phyloP scores from a whole-genome alignment of 148 eudicot genomes.

The Polygonum maritimum region DNA sequence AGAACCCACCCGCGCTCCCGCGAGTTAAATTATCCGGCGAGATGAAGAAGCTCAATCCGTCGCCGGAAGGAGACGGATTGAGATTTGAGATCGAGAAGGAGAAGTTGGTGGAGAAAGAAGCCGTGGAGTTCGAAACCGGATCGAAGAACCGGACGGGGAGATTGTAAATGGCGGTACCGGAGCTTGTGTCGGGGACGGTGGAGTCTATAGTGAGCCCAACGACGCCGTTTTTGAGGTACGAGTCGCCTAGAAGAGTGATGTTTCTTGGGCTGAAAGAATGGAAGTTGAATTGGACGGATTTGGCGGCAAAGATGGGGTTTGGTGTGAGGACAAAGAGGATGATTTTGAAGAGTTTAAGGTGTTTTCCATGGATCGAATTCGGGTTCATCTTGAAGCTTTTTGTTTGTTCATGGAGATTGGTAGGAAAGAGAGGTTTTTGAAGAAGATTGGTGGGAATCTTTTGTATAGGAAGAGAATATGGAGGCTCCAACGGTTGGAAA shows the following conservation, averaged over 20 bases:
- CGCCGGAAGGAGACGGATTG: constrained; percentile 57
- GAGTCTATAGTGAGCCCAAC: constrained; percentile 55
- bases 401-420: constrained; percentile 15
- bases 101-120: constrained; percentile 73
- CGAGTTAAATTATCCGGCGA: constrained; percentile 48
- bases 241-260: constrained; percentile 71
- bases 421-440: not conserved
- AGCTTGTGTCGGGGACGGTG: constrained; percentile 57
- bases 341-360: constrained; percentile 9
- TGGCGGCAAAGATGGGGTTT: constrained; percentile 13
- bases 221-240: constrained; percentile 54
- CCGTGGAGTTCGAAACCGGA: constrained; percentile 33
- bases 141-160: constrained; percentile 51
- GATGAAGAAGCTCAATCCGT: constrained; percentile 70
- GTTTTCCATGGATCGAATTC: constrained; percentile 3
- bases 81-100: constrained; percentile 43
- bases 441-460: constrained; percentile 8
- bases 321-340: constrained; percentile 13
- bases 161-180: constrained; percentile 65
- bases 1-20: constrained; percentile 66
- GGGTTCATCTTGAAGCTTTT: not conserved
- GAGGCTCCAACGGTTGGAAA: constrained; percentile 48
- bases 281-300: constrained; percentile 32
- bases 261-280: constrained; percentile 42
- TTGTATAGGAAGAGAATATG: constrained; percentile 18